Conservation (phyloP, 805 yeast genomes). For the Kluyveromyces starmeri region DNA sequence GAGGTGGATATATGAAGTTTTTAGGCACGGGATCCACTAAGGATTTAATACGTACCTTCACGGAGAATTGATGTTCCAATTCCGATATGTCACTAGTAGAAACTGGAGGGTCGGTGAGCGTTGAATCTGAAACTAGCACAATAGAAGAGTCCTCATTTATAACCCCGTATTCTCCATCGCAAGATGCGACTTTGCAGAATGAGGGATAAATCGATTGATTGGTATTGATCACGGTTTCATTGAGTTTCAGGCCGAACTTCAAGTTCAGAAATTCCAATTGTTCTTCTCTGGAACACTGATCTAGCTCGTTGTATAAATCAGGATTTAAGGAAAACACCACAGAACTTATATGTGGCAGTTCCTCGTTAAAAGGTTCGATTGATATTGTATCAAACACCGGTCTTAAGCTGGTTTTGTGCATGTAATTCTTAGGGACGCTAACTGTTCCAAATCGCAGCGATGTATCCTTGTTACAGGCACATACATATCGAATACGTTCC, state of each 20-base stretch:
- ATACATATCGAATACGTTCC: neutral
- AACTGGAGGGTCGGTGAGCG: neutral
- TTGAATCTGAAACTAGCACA: slow-evolving; percentile 9
- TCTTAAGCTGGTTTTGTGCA: neutral
- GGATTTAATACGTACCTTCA: neutral
- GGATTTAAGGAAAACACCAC: slow-evolving; percentile 13
- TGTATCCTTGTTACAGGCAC: slow-evolving; percentile 5
- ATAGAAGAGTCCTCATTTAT: slow-evolving; percentile 8
- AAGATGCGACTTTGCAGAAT: slow-evolving; percentile 16
- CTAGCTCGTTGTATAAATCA: slow-evolving; percentile 17
- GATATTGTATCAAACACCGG: slow-evolving; percentile 14
- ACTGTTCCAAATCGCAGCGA: slow-evolving; percentile 10
- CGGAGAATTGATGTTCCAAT: neutral
- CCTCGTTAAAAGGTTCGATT: slow-evolving; percentile 7
- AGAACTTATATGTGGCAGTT: slow-evolving; percentile 10
- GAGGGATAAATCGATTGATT: slow-evolving; percentile 11
- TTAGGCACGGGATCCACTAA: slow-evolving; percentile 10
- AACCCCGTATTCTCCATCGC: slow-evolving; percentile 5
- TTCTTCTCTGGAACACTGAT: slow-evolving; percentile 10
- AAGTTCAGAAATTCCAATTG: slow-evolving; percentile 15
- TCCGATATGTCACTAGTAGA: neutral
- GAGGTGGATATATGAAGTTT: slow-evolving; percentile 11
- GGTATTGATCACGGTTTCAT: slow-evolving; percentile 12
- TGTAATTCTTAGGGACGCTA: slow-evolving; percentile 8
- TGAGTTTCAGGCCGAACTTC: slow-evolving; percentile 14